Conservation (phyloP, 2,329 filamentous ascomycete species). For the Chaetomiaceae sp. region DNA sequence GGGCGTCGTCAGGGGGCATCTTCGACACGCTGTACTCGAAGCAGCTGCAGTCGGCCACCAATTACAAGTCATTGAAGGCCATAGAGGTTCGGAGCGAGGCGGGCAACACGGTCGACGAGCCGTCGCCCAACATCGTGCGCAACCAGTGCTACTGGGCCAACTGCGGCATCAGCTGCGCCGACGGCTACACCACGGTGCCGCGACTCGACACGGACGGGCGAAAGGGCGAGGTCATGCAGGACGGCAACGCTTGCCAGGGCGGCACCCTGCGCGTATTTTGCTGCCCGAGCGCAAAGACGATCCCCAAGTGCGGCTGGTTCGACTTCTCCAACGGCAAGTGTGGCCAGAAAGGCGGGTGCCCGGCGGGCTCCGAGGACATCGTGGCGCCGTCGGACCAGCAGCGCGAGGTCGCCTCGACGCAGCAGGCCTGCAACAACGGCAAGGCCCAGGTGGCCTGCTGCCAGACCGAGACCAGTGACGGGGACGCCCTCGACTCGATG, state of each 20-base stretch:
- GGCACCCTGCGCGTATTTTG: not conserved
- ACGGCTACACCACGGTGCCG: not conserved
- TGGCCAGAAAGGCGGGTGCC: not conserved
- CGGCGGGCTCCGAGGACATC: not conserved
- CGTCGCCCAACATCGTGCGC: not conserved
- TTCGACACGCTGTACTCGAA: not conserved
- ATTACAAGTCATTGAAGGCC: not conserved
- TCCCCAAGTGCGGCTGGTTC: not conserved
- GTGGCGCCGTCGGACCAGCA: not conserved
- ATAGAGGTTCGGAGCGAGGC: too few relatives aligned
- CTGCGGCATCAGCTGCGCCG: not conserved
- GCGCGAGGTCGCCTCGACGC: not conserved
- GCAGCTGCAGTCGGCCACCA: not conserved
- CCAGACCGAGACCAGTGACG: not conserved
- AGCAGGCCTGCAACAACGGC: not conserved
- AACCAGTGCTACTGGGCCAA: not conserved
- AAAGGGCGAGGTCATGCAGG: not conserved
- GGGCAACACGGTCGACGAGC: not conserved
- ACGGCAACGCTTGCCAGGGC: not conserved
- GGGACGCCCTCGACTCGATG: not conserved
- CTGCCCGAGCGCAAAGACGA: not conserved
- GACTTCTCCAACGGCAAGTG: not conserved
- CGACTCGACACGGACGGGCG: not conserved
- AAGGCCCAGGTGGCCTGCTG: slow-evolving; percentile 1
- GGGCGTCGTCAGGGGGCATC: not conserved